Percentiles rank a stretch among this genome's conserved stretches.
Evolutionary conservation across 306 rosid species (phyloP).

Genomic region (Ammopiptanthus mongolicus): DNA sequence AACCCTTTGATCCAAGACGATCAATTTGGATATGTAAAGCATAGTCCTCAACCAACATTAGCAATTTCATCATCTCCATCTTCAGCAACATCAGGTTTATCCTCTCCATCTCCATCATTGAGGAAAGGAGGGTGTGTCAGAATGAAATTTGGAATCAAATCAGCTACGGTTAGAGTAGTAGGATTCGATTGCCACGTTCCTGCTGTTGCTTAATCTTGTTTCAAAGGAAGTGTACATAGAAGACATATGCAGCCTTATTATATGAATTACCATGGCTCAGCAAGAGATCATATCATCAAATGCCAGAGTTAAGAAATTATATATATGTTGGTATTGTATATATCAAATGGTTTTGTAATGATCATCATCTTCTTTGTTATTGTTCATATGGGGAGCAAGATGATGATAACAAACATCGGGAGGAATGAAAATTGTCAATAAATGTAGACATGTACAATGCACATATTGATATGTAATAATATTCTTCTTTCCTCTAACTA

Average conservation of each 20-base stretch:
- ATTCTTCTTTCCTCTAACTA: too few species aligned
- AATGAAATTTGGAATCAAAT: constrained; percentile 46
- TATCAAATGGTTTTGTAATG: not conserved
- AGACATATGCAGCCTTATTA: not conserved
- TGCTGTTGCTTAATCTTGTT: not conserved
- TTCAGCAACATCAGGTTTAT: constrained; percentile 26
- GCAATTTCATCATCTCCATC: constrained; percentile 22
- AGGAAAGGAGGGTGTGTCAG: constrained; percentile 55
- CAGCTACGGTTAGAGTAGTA: constrained; percentile 15
- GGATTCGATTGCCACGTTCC: constrained; percentile 20
- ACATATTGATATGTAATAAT: not conserved
- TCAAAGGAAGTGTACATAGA: not conserved
- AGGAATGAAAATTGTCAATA: not conserved
- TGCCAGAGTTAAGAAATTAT: not conserved
- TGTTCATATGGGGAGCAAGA: not conserved
- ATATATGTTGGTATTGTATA: not conserved
- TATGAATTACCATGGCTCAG: not conserved
- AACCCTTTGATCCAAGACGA: constrained; percentile 66
- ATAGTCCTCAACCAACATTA: constrained; percentile 14
- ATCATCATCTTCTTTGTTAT: not conserved
- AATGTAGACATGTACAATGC: not conserved
- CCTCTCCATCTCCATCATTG: constrained; percentile 39
- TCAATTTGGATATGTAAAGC: constrained; percentile 42
- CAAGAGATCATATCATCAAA: not conserved
- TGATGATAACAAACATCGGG: not conserved